Evolutionary conservation across 148 eudicot species (phyloP), one percentile per base, ranked within the genome.

Genomic region (Camellia sinensis): DNA sequence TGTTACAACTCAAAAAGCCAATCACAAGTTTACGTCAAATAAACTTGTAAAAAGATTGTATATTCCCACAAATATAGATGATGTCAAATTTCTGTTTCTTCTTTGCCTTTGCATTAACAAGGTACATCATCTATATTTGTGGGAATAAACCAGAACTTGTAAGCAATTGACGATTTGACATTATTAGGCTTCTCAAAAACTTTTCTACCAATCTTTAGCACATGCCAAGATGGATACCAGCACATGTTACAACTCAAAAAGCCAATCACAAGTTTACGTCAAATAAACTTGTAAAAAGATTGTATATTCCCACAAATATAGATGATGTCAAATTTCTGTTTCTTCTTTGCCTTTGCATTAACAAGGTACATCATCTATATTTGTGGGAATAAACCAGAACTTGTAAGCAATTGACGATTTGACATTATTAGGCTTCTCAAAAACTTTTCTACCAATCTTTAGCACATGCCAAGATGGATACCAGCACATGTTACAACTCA

Each of bases 81-180:
- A n/a, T 63, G 37, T 21, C 6, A 53, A 37, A 5, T 22, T 6
- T 52, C 40, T 12, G 29, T 9, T 73, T 18, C 18, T 63, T 4
- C 7, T 73, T 73, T 52, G n/a, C 61, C 57, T 71, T 73, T 73
- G 75, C 75, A 73, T 37, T 53, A 46, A 19, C 9, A 63, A 19
- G 40, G 8, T 22, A 63, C 3, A 3, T 21, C 37, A 63, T 19
- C 21, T 63, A 5, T 5, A 11, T 63, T 19, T 6, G 3, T 19
- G 37, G 37, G 37, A 29, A 29, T 1, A 1, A 62, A 18, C 3
- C 22, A 3, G 21, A 19, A 62, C 22, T n/a, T 62, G 21, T 17
- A 62, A 17, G 65, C 65, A 62, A 62, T 3, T 9, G 9, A 61
- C 22, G 0, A 29, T 29, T 29, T 46, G 7, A 48, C 7, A 48